Evolutionary conservation across 768 basidiomycete species (phyloP).

Genomic region (Suillus cothurnatus): DNA sequence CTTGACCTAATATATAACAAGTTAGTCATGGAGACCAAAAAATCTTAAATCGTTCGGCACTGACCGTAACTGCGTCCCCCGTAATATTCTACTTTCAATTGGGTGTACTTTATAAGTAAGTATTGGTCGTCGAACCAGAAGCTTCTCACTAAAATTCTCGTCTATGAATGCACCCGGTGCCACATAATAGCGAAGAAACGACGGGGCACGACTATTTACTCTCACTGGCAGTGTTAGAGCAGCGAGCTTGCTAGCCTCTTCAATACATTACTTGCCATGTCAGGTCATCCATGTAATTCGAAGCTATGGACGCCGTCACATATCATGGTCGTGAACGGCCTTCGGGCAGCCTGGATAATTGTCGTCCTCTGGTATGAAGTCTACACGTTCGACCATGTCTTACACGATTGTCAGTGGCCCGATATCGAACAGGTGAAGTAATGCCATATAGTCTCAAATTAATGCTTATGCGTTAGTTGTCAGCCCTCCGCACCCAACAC

Average conservation of each 20-base stretch:
- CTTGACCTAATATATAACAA: neutral
- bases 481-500: slow-evolving; percentile 13
- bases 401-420: slow-evolving; percentile 63
- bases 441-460: slow-evolving; percentile 18
- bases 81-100: neutral
- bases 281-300: neutral
- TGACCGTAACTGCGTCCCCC: too few species aligned
- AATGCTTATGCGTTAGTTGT: slow-evolving; percentile 6
- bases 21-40: neutral
- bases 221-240: neutral
- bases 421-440: slow-evolving; percentile 38
- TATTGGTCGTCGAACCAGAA: neutral
- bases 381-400: slow-evolving; percentile 52
- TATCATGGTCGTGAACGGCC: slow-evolving; percentile 42
- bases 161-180: neutral
- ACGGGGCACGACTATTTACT: neutral
- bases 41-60: neutral
- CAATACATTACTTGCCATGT: neutral
- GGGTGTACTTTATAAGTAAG: too few species aligned
- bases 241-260: neutral
- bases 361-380: slow-evolving; percentile 73
- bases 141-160: neutral
- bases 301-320: slow-evolving; percentile 10
- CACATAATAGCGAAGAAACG: neutral
- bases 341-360: slow-evolving; percentile 63